Percentiles rank a stretch among this genome's conserved stretches.
These are phyloP conservation scores for Paraphaeosphaeria sporulosa DNA, from an alignment of 2,329 filamentous ascomycete genomes.

Conservation along the genomic window DNA sequence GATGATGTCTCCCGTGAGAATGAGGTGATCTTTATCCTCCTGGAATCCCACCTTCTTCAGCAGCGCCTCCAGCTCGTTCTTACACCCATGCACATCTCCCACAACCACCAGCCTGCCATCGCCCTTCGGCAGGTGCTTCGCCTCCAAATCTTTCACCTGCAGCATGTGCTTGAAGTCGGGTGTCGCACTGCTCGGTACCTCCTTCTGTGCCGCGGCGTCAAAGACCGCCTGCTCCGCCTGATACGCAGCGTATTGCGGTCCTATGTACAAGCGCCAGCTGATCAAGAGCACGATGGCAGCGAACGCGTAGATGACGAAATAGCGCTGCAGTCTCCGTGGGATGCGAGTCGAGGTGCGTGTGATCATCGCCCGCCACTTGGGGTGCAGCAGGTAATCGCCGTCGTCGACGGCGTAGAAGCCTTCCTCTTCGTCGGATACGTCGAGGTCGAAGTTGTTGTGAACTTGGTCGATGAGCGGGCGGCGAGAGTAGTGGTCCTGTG, in stretches of 20 bases:
- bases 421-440: conserved; percentile 51
- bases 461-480: conserved; percentile 43
- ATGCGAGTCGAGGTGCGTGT: conserved; percentile 35
- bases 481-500: conserved; percentile 26
- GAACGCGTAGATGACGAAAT: conserved; percentile 42
- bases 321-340: conserved; percentile 46
- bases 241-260: conserved; percentile 46
- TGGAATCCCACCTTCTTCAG: conserved; percentile 73
- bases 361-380: conserved; percentile 41
- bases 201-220: conserved; percentile 31
- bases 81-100: conserved; percentile 93
- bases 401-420: conserved; percentile 47
- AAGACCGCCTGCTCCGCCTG: conserved; percentile 46
- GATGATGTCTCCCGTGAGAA: conserved; percentile 58
- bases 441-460: conserved; percentile 36
- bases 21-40: conserved; percentile 58
- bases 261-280: conserved; percentile 47
- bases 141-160: conserved; percentile 59
- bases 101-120: conserved; percentile 76
- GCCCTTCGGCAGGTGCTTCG: conserved; percentile 53
- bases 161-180: conserved; percentile 60
- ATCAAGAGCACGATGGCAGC: conserved; percentile 39
- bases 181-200: conserved; percentile 57
- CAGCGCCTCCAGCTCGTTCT: conserved; percentile 65
- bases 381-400: conserved; percentile 39